Base-by-base conservation (phyloP, 441 rosid genomes). In the Populus tomentosa region DNA sequence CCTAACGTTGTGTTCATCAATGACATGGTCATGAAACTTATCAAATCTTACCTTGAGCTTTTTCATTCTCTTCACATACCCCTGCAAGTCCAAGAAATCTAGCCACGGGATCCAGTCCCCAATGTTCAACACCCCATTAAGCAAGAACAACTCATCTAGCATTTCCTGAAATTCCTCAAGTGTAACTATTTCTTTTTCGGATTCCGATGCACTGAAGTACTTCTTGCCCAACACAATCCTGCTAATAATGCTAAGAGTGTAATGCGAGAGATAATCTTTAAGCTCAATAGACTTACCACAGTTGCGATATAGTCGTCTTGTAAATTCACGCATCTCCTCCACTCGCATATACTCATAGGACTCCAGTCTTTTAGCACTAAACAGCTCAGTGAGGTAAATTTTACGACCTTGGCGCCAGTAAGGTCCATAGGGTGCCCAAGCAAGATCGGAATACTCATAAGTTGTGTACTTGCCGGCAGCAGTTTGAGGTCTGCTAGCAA, bases 381-480 rank as follows among this genome's bases (percentile, higher is more conserved):
- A 80, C 5, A 87, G 75, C 69, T 82, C 67, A 2, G 35, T 42
- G 6, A 73, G 71, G 76, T 11, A 84, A 16, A 85, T 79, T 72
- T 82, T 87, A 4, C 87, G 85, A 4, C 79, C 79, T 53, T 83
- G 85, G 23, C 85, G 82, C 87, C 86, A 84, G 32, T 85, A 82
- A 0, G 85, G 82, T 0, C 87, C 88, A 20, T 83, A 81, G 0
- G 87, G 87, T 2, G 88, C 76, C 90, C 90, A 86, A 0, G 84
- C 62, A 46, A 87, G 69, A 53, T 84, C 70, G n/a, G 70, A 74
- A 77, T 78, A 76, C 32, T 30, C 32, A 30, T 30, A 30, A 30
- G 32, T 30, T 30, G 32, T 30, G 32, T 30, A 30, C 32, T 83
- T 0, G 80, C 85, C 87, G 0, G 86, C 86, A 0, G 83, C 87